Evolutionary conservation across 2,329 filamentous ascomycete genomes (phyloP).

Genomic region (Paecilomyces sp.): DNA sequence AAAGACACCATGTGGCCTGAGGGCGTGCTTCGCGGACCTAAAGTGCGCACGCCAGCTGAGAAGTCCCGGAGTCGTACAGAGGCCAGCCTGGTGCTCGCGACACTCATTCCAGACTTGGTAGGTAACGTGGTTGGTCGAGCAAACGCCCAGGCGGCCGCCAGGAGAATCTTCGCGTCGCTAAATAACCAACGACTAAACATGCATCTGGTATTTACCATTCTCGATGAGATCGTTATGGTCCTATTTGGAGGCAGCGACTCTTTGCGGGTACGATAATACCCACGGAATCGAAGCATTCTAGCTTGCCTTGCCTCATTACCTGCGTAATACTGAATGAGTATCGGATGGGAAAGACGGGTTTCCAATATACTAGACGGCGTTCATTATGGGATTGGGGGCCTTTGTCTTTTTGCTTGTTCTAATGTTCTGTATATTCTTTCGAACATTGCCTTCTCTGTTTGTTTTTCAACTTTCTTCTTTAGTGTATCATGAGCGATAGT

Average conservation of each 20-base stretch:
- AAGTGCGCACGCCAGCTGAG: constrained; percentile 60
- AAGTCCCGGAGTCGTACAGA: constrained; percentile 77
- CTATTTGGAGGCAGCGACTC: constrained; percentile 45
- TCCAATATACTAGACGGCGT: neutral
- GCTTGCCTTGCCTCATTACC: neutral
- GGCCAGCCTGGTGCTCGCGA: constrained; percentile 81
- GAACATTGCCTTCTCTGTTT: neutral
- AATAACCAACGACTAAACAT: constrained; percentile 86
- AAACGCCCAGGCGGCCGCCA: constrained; percentile 84
- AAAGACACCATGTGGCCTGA: constrained; percentile 73
- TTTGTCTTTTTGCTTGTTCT: neutral
- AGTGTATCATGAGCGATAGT: neutral
- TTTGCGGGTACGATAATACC: constrained; percentile 1
- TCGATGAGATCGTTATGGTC: constrained; percentile 63
- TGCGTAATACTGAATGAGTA: neutral
- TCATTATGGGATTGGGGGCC: neutral
- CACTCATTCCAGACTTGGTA: constrained; percentile 81
- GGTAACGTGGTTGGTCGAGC: constrained; percentile 86
- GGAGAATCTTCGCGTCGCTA: constrained; percentile 80
- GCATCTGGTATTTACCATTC: constrained; percentile 62
- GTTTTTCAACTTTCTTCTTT: neutral
- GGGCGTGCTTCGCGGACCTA: constrained; percentile 39
- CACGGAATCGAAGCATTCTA: neutral
- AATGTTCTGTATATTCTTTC: neutral
- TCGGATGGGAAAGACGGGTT: neutral